Conservation (phyloP, 176 grass and related monocot species). For the Avena eriantha region DNA sequence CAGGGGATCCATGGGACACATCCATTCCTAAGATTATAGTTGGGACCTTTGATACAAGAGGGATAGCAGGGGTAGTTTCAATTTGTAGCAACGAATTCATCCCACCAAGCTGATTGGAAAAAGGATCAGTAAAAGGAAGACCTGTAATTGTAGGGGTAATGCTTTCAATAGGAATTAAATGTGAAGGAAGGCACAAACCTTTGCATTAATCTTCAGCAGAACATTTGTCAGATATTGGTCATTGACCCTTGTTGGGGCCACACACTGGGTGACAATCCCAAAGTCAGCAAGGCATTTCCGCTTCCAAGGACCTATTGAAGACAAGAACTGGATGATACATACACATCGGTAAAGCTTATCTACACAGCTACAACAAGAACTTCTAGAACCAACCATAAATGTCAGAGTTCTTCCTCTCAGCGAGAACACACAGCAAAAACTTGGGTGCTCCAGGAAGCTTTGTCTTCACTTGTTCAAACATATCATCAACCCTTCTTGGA, state of each 20-base stretch:
- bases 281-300: slow-evolving; percentile 87
- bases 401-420: slow-evolving; percentile 95
- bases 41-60: slow-evolving; percentile 67
- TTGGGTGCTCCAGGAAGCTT: slow-evolving; percentile 72
- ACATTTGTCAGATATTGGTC: slow-evolving; percentile 94
- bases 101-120: slow-evolving; percentile 70
- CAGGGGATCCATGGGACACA: slow-evolving; percentile 82
- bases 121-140: neutral
- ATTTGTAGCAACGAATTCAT: slow-evolving; percentile 75
- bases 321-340: neutral
- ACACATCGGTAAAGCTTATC: neutral
- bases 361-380: neutral
- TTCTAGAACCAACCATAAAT: slow-evolving; percentile 73
- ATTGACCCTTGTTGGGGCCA: slow-evolving; percentile 86
- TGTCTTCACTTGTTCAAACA: slow-evolving; percentile 70
- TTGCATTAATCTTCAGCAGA: slow-evolving; percentile 89
- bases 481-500: slow-evolving; percentile 66
- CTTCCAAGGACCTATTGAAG: slow-evolving; percentile 82
- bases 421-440: slow-evolving; percentile 79
- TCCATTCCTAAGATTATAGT: slow-evolving; percentile 93
- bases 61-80: slow-evolving; percentile 62
- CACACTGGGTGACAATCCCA: slow-evolving; percentile 91
- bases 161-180: neutral
- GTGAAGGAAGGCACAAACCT: slow-evolving; percentile 42
- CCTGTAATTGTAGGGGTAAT: neutral